Base-by-base conservation (phyloP, 306 rosid species). In the Nissolia schottii region DNA sequence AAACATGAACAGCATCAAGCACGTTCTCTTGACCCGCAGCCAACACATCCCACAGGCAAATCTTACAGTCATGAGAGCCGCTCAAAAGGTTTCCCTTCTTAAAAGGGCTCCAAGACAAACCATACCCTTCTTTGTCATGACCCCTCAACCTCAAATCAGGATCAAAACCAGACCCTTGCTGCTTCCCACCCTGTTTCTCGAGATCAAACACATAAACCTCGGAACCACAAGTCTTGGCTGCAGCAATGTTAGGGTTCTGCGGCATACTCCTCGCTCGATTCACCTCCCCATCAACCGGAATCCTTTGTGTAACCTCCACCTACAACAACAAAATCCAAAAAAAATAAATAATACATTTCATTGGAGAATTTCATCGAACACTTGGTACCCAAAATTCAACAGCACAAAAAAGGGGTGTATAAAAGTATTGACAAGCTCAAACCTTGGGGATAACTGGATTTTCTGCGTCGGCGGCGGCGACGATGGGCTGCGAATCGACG, bases 41-140 rank as follows among this genome's bases (percentile, higher is more conserved):
- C 57, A 86, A 82, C 60, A 95, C 86, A 58, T 91, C 93, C 99
- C 99, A 95, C 82, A 95, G 70, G 82, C 99, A 91, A 13, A 95
- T 49, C 75, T 84, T 89, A 55, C 81, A 75, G 74, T 95, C 99
- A 71, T 85, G 79, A 0, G 99, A 95, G 67, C 93, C 95, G 75
- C 99, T 95, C 65, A 91, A 77, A 43, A 95, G 87, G 45, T 81
- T 67, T 20, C 99, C 97, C 4, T 80, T 85, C 88, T 82, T 89
- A 9, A 69, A 64, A 38, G 88, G 83, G 69, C 89, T 95, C 99
- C 99, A 95, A 50, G 96, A 86, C 73, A 95, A 75, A 27, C 99
- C 99, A 78, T 89, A 95, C 0, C 97, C 99, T 70, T 95, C 99
- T 68, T 80, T 77, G n/a, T 86, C 96, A 77, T 95, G 99, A 70